Base-by-base conservation (phyloP, 352 stramenopile species). In the Phytophthora foliorum region DNA sequence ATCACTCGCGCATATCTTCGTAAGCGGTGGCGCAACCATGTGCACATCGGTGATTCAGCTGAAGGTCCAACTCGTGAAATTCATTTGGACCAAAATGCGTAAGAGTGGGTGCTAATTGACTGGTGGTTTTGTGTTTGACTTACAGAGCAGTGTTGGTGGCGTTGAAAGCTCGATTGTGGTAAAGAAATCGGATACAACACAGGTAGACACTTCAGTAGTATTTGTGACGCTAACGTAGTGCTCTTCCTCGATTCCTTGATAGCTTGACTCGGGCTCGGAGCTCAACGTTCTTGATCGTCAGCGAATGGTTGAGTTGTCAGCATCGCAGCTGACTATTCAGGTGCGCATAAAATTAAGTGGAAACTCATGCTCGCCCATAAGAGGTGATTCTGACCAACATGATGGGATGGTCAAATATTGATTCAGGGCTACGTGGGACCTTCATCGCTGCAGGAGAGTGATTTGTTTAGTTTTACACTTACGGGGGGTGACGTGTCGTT, bases 1-100 rank as follows among this genome's bases (percentile, higher is more conserved):
- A 27, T 81, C 79, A 17, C 67, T 90, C 44, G 80, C 67, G 0
- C 78, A 91, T 57, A 57, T 93, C n/a, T 88, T 91, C 42, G 72
- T 93, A 8, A 93, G 69, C 14, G 88, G 85, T 17, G 88, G 88
- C 17, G 81, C 85, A 11, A 83, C 84, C 32, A 44, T 90, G 9
- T 95, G 88, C 16, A 64, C 74, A 11, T 86, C 70, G 24, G 76
- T 80, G 27, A 69, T 94, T 14, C 61, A 79, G 13, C 60, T 92
- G 8, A 74, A 90, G 81, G 86, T 90, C 60, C 44, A 48, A 62
- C 19, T 2, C 9, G 8, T 50, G 14, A 56, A 44, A 22, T 36
- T 10, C 4, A 3, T 29, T 11, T 29, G n/a, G 42, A 16, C 10
- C 19, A 49, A 49, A 14, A 49, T n/a, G 19, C 16, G 38, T 22